phyloP scores from a whole-genome alignment of 2,329 filamentous ascomycete genomes.

The Knufia fluminis region DNA sequence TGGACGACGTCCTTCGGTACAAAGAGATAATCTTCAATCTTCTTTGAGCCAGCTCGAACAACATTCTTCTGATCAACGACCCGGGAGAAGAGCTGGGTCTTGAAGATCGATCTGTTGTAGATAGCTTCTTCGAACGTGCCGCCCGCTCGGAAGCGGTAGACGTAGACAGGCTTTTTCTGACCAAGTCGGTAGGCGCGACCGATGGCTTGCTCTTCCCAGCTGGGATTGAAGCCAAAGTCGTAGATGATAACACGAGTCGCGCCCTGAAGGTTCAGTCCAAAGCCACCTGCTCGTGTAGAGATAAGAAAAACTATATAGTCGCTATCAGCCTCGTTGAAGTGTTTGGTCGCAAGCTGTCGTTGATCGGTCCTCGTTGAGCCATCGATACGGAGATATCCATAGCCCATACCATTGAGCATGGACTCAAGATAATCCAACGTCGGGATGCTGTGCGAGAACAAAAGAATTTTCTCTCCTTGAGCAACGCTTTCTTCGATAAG shows the following conservation, averaged over 20 bases:
- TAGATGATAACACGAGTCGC: conserved; percentile 83
- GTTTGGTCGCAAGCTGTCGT: conserved; percentile 56
- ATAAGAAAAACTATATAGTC: conserved; percentile 60
- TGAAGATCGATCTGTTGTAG: conserved; percentile 69
- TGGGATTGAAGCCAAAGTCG: conserved; percentile 73
- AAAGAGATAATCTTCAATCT: conserved; percentile 48
- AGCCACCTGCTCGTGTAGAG: conserved; percentile 71
- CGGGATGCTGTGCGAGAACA: conserved; percentile 67
- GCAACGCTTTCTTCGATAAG: conserved; percentile 59
- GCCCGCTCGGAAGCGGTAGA: conserved; percentile 70
- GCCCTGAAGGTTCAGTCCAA: conserved; percentile 73
- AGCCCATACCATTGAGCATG: conserved; percentile 43
- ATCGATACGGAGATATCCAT: conserved; percentile 53
- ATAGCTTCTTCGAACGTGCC: conserved; percentile 72
- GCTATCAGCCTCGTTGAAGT: conserved; percentile 53
- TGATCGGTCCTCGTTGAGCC: conserved; percentile 48
- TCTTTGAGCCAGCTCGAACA: conserved; percentile 53
- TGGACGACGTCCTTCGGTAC: conserved; percentile 45
- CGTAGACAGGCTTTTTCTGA: conserved; percentile 68
- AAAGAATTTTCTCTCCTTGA: conserved; percentile 62
- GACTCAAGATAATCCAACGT: conserved; percentile 57
- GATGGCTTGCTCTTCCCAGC: conserved; percentile 75
- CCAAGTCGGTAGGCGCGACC: conserved; percentile 79
- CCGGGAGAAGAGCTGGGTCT: conserved; percentile 66
- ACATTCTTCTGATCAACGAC: conserved; percentile 79